Evolutionary conservation across 2,329 filamentous ascomycete species (phyloP), one percentile per base, ranked within the genome.

Genomic region (Tetracladium maxilliforme): DNA sequence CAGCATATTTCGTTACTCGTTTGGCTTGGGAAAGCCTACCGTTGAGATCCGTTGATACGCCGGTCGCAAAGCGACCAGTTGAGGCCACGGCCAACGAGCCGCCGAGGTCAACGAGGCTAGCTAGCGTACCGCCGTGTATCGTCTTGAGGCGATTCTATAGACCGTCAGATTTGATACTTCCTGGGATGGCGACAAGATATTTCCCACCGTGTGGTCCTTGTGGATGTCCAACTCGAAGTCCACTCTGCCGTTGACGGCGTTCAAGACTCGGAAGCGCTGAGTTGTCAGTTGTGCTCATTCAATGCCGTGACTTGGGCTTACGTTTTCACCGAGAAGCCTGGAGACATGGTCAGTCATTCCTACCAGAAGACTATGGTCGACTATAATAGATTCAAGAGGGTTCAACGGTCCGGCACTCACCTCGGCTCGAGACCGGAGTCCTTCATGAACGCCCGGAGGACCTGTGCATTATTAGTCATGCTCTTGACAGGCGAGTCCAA

Each of bases 391-490:
- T 8, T 19, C 11, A 16, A 18, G 14, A 18, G 23, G 10, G 8
- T 14, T 19, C 9, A 19, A 19, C 11, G 18, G 18, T 8, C 8
- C 9, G 11, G 18, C 8, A 19, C 54, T 40, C 45, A 92, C 86
- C 80, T 79, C 47, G 83, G 83, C 49, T 94, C 87, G 12, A 95
- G 56, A 6, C 86, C 86, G 5, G 84, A 93, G 35, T 82, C 79
- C 36, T 69, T 67, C 56, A 80, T 70, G 50, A 94, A 94, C 3
- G 81, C 86, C 47, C 79, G 77, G 59, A 83, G 67, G 23, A 92
- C 82, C 82, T 90, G 30, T 11, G 11, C 10, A 49, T 37, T 32
- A 14, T 16, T 30, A 20, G 29, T 32, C 20, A 28, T 30, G 7
- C 16, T 25, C 16, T 21, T 21, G 10, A 13, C 13, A 7, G 11